Base-by-base conservation (phyloP, 2,329 filamentous ascomycete species). In the Aspergillus cejpii region DNA sequence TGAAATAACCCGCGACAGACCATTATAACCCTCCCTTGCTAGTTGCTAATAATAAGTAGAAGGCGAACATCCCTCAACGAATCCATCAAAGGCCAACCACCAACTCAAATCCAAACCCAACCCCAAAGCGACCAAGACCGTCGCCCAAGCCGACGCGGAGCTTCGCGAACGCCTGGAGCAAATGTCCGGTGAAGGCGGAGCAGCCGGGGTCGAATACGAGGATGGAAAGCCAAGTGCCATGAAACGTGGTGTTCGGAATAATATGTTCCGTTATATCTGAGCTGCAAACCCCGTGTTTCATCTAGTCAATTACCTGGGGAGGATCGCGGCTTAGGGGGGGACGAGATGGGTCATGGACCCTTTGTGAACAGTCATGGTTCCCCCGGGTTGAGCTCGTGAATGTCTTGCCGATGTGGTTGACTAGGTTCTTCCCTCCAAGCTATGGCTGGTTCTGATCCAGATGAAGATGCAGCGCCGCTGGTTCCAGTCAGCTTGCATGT, bases 221-320 rank as follows among this genome's bases (percentile, higher is more conserved):
- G 76, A 87, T 54, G 86, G 86, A 0, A 76, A 83, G 61, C 79
- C 85, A 0, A 80, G 80, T 5, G 74, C 81, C 0, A 83, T 90
- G 76, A 89, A 87, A 67, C 72, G 84, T 39, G 76, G 81, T 27
- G 85, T 90, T 8, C 81, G 76, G 61, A 79, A 83, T 41, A 88
- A 88, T 55, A 88, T 88, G 84, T 89, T 89, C 61, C 72, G 84
- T 12, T 77, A 84, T 48, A 86, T 87, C 17, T 65, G 42, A 62
- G 39, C n/a, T 6, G 10, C 6, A n/a, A 31, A 15, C 14, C 10
- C 5, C n/a, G 28, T 3, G 17, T 8, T 6, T 15, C 28, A n/a
- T 3, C 14, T 6, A 31, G 17, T 15, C 17, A n/a, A 6, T 31
- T n/a, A 15, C 14, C 14, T 15, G 14, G 28, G 6, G 7, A 8